Evolutionary conservation across 2,329 filamentous ascomycete species (phyloP), one percentile per base, ranked within the genome.

Genomic region (Paecilomyces dactylethromorphus): DNA sequence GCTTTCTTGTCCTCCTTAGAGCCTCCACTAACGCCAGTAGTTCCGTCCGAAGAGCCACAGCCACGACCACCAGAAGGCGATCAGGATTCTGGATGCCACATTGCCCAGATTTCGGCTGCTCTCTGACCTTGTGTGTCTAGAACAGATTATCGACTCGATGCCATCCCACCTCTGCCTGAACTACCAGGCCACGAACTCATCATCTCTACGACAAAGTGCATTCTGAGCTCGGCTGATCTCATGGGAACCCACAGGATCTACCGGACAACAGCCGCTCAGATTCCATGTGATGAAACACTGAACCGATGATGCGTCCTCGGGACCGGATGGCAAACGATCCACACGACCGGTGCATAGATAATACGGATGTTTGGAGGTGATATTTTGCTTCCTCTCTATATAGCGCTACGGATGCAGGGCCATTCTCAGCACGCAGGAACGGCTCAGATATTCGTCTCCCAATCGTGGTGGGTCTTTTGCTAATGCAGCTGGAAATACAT

Each of bases 381-480:
- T n/a, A 18, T 45, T 45, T 45, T 6, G n/a, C 18, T 45, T 45
- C 26, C 39, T 15, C 39, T 45, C 15, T 45, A 45, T 21, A 15
- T 45, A 45, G 35, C 35, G 35, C 35, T 45, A 45, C 35, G 18
- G 35, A 45, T 45, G 39, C 39, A 45, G 39, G 39, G n/a, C 10
- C 39, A n/a, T 45, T 45, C 15, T 45, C 39, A 45, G 35, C 35
- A 45, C 35, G 15, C 35, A 45, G 39, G 39, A n/a, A 45, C 39
- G 11, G 39, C 39, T 45, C 39, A 18, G 15, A 45, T 18, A 45
- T 45, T 45, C 39, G 39, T 45, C 39, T 45, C 39, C n/a, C n/a
- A 56, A 21, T 50, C 52, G 15, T 51, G 55, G 29, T 56, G 55
- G 45, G 35, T 52, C 39, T 45, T 53, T 51, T 51, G 33, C 35